These are phyloP conservation scores for Fraxinus xanthoxyloides DNA, from an alignment of 305 asterid genomes.

Conservation along the genomic window DNA sequence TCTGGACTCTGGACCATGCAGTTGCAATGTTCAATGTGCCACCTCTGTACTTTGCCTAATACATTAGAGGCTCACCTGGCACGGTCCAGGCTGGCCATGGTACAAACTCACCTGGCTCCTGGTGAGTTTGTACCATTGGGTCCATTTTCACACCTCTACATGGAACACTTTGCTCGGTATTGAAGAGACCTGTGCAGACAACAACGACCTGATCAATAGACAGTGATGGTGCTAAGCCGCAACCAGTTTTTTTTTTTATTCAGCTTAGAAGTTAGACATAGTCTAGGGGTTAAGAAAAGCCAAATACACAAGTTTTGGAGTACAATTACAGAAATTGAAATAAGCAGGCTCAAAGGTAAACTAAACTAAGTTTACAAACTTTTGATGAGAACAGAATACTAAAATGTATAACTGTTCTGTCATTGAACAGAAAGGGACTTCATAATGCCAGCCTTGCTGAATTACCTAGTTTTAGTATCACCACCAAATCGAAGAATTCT, in stretches of 20 bases:
- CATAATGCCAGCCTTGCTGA: slow-evolving; percentile 15
- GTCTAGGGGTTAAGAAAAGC: background rate
- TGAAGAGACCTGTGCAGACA: background rate
- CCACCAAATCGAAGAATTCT: background rate
- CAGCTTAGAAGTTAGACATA: background rate
- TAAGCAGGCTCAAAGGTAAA: background rate
- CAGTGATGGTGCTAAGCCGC: no score
- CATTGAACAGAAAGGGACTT: slow-evolving; percentile 1
- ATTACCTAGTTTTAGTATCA: background rate
- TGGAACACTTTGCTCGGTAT: background rate
- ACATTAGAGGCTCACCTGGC: background rate
- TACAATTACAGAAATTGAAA: background rate
- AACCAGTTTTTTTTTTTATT: background rate
- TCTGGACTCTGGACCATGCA: background rate
- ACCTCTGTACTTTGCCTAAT: background rate
- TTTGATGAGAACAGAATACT: background rate
- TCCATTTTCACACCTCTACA: background rate
- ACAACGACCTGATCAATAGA: background rate
- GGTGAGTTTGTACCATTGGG: background rate
- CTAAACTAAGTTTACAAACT: slow-evolving; percentile 8
- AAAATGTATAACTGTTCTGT: background rate
- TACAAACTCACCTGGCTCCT: background rate
- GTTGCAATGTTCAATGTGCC: background rate
- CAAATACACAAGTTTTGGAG: background rate
- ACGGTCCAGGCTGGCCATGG: background rate